phyloP scores from a whole-genome alignment of 352 stramenopile genomes.

The Phytophthora fragariaefolia region DNA sequence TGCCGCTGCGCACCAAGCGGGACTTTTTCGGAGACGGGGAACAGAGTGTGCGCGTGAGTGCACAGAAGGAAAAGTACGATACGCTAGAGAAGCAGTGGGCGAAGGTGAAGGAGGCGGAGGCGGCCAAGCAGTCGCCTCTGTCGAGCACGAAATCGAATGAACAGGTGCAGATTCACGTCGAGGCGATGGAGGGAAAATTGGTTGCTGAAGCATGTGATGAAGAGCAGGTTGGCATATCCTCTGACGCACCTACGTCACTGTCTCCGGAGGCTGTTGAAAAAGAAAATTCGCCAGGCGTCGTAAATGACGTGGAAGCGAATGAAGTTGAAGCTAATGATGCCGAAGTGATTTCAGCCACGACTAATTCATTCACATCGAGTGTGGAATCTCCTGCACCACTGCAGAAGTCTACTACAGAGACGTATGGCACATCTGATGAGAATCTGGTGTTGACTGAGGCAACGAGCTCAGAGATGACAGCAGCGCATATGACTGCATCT shows the following conservation, averaged over 20 bases:
- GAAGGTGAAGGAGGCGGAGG: conserved; percentile 23
- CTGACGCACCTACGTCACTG: not conserved
- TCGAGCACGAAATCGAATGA: conserved; percentile 23
- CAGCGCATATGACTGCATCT: too few relatives aligned
- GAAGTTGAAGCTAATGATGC: not conserved
- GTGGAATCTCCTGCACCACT: not conserved
- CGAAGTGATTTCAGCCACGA: too few relatives aligned
- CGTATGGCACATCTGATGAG: too few relatives aligned
- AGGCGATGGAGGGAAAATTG: conserved; percentile 4
- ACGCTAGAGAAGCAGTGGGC: conserved; percentile 25
- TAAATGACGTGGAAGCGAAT: not conserved
- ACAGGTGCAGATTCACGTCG: conserved; percentile 8
- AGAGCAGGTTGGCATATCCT: not conserved
- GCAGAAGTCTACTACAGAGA: not conserved
- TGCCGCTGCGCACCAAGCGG: conserved; percentile 25
- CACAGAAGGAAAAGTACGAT: conserved; percentile 45
- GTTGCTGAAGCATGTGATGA: not conserved
- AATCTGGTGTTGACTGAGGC: too few relatives aligned
- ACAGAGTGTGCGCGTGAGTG: conserved; percentile 47
- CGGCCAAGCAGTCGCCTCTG: conserved; percentile 5
- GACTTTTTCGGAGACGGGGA: conserved; percentile 32
- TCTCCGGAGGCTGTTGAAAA: conserved; percentile 9
- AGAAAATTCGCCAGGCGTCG: not conserved
- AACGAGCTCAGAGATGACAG: too few relatives aligned
- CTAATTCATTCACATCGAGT: not conserved